Base-by-base conservation (phyloP, 257 asterid species). In the Prunella vulgaris region DNA sequence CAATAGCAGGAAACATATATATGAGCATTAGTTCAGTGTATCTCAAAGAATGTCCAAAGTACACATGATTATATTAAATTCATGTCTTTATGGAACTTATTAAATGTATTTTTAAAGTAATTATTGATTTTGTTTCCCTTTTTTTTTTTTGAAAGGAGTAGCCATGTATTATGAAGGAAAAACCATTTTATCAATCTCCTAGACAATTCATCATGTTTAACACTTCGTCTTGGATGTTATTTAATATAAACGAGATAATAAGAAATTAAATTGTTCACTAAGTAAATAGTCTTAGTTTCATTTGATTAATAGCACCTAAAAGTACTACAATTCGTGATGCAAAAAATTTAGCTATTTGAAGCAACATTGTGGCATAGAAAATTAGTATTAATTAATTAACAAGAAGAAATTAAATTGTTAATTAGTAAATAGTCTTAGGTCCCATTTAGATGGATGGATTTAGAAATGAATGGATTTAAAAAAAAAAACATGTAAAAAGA, bases 301-400 rank as follows among this genome's bases (percentile, higher is more conserved):
- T 40, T 7, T 0, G 2, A 40, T 40, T 40, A 40, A 40, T 40
- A 40, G 2, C 1, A 10, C 48, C 4, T 40, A 10, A 10, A 12
- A 40, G 48, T 40, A 40, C 44, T 37, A 37, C 44, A 10, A 37
- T 9, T 9, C 44, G 10, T 42, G 28, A 24, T 69, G 20, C 38
- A 59, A 68, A 49, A 60, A 68, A 68, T 66, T 48, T 60, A 53
- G 56, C 62, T 69, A 70, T 71, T 72, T 32, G 56, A 75, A 68
- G 75, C 71, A 68, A 69, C 67, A 71, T 40, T 53, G 17, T n/a
- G 72, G n/a, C 60, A 37, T 7, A 59, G 60, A 37, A 15, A 49
- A 49, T 35, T 6, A 44, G 24, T 66, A 3, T 58, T 40, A n/a
- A n/a, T n/a, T n/a, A n/a, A n/a, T n/a, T n/a, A n/a, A n/a, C n/a